These are phyloP conservation scores for Suillus ampliporus DNA, from an alignment of 768 basidiomycete species.

Conservation along the genomic window DNA sequence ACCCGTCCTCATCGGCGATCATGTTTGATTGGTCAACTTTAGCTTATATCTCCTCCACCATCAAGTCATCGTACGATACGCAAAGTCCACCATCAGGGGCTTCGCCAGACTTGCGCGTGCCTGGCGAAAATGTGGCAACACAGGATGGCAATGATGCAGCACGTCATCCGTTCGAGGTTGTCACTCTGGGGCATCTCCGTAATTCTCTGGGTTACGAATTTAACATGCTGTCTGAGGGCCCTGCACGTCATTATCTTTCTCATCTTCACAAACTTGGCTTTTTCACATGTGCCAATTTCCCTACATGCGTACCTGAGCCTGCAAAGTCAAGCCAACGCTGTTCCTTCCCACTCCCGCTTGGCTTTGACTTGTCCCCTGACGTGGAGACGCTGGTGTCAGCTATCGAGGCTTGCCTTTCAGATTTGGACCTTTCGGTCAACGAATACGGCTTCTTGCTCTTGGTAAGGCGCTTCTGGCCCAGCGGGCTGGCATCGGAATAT, in stretches of 20 bases:
- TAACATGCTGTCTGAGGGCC: constrained; percentile 56
- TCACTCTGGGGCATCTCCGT: constrained; percentile 63
- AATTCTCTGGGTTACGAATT: constrained; percentile 65
- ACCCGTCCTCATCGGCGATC: constrained; percentile 49
- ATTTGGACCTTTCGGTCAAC: constrained; percentile 74
- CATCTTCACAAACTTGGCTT: constrained; percentile 70
- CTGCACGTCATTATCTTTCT: constrained; percentile 57
- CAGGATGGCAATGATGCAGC: constrained; percentile 29
- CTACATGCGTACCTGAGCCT: constrained; percentile 10
- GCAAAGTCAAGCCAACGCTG: constrained; percentile 51
- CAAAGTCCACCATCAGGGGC: constrained; percentile 17
- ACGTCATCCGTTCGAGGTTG: constrained; percentile 59
- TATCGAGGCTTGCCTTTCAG: constrained; percentile 72
- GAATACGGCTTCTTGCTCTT: constrained; percentile 76
- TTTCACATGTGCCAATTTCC: constrained; percentile 52
- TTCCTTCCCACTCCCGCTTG: constrained; percentile 70
- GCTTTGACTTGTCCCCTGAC: constrained; percentile 71
- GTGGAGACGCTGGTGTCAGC: constrained; percentile 76
- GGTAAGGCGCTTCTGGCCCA: constrained; percentile 75
- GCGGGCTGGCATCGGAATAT: constrained; percentile 73
- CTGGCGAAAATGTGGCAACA: constrained; percentile 41
- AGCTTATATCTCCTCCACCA: constrained; percentile 60
- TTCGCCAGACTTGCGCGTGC: constrained; percentile 49
- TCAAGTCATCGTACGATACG: constrained; percentile 46
- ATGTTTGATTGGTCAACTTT: constrained; percentile 75